Evolutionary conservation across 2,329 filamentous ascomycete species (phyloP), one percentile per base, ranked within the genome.

Genomic region (Hypoxylon rubiginosum): DNA sequence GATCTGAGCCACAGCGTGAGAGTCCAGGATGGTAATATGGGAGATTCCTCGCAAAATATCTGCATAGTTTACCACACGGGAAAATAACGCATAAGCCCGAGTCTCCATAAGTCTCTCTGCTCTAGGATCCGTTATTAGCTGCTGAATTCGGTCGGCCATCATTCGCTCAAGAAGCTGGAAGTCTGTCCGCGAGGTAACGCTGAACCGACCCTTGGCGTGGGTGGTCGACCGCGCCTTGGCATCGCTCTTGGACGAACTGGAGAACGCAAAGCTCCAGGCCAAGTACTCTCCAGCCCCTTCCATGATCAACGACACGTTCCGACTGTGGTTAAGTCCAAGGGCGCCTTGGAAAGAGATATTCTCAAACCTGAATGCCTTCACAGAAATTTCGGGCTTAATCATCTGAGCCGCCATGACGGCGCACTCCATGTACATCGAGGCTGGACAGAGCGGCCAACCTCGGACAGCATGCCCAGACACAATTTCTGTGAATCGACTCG

Each of bases 341-440:
- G 53, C 53, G 41, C 53, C 54, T 32, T 58, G 43, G 54, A 58
- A 58, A 26, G 43, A 49, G 6, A 58, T 39, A 17, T 58, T 30
- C n/a, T 49, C 54, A 24, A 58, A 58, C 21, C 41, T 49, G 54
- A 58, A 49, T 11, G 43, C 36, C 41, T 48, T 56, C 19, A 56
- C 41, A 7, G 41, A 46, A 26, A 56, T 56, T 41, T 46, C 53
- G 5, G 53, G 53, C 21, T 49, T 49, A 11, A 49, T 28, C 45
- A 41, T 48, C 54, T 58, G 54, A 6, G 54, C 43, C 11, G 54
- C 54, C 54, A 58, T 51, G 30, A 34, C 28, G 15, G 28, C 49
- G 30, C 49, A 51, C 11, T 51, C 49, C 49, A 51, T 51, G 28
- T 51, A 51, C 28, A 51, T 51, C 28, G 49, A 51, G 9, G 49